These are phyloP conservation scores for Penicillium verhagenii DNA, from an alignment of 495 filamentous ascomycete genomes.

Conservation along the genomic window DNA sequence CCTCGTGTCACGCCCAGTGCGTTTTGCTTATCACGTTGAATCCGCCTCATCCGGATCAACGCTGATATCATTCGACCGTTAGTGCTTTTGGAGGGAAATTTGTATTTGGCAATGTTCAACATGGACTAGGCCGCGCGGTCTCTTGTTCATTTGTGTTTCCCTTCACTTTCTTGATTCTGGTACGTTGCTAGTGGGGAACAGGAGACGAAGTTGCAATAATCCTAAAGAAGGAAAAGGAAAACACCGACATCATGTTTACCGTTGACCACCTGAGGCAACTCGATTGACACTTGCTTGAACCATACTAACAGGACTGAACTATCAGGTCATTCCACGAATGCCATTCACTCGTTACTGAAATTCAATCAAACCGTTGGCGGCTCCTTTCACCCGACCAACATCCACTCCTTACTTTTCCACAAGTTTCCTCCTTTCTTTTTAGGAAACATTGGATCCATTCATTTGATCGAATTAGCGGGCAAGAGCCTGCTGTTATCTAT, in stretches of 20 bases:
- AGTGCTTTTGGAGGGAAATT: not conserved
- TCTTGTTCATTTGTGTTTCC: conserved; percentile 1
- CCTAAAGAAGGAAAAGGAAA: not conserved
- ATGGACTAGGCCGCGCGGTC: conserved; percentile 21
- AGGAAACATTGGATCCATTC: not conserved
- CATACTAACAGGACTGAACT: not conserved
- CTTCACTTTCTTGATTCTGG: conserved; percentile 17
- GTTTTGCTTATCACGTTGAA: conserved; percentile 6
- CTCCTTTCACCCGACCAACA: conserved; percentile 4
- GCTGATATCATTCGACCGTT: conserved; percentile 5
- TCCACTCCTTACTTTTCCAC: conserved; percentile 19
- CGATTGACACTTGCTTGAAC: not conserved
- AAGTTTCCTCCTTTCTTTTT: not conserved
- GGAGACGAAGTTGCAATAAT: not conserved
- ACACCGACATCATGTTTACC: not conserved
- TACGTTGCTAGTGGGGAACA: conserved; percentile 2
- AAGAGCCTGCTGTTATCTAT: conserved; percentile 19
- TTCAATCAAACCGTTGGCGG: conserved; percentile 7
- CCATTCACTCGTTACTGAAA: conserved; percentile 13
- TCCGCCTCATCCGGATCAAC: conserved; percentile 12
- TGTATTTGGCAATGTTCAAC: conserved; percentile 8
- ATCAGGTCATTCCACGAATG: not conserved
- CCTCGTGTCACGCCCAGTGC: conserved; percentile 8
- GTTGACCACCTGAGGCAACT: not conserved
- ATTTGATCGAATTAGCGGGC: conserved; percentile 10